Conservation (phyloP, 2,329 filamentous ascomycete species). For the Colletotrichum sp. region DNA sequence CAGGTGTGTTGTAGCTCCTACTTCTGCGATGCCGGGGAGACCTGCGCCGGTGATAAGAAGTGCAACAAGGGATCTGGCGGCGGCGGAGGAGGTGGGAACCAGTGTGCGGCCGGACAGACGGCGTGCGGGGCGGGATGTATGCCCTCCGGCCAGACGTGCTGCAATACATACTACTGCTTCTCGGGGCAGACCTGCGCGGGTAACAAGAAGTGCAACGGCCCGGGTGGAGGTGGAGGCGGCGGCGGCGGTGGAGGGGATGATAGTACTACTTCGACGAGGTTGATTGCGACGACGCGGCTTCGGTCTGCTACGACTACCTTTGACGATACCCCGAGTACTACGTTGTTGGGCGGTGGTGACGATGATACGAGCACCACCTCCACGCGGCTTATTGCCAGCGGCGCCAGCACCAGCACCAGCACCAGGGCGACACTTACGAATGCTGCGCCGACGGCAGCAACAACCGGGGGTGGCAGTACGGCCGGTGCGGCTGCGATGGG, state of each 20-base stretch:
- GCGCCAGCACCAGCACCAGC: background rate
- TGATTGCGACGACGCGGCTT: background rate
- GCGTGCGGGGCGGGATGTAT: conserved; percentile 31
- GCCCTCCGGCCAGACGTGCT: conserved; percentile 32
- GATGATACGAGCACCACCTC: background rate
- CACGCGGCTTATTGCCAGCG: background rate
- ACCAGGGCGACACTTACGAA: background rate
- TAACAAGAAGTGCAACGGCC: background rate
- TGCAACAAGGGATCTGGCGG: background rate
- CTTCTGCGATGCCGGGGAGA: conserved; percentile 24
- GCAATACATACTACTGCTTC: conserved; percentile 24
- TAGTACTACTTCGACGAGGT: background rate
- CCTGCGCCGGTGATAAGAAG: background rate
- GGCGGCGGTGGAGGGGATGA: background rate
- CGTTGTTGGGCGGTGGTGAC: background rate
- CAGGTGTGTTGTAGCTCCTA: conserved; percentile 28
- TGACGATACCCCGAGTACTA: background rate
- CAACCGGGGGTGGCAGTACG: background rate
- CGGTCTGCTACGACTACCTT: background rate
- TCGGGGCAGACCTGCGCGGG: conserved; percentile 16
- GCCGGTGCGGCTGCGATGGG: background rate
- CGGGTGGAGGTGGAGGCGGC: background rate
- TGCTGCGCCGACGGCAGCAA: background rate
- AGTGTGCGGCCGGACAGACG: conserved; percentile 14
- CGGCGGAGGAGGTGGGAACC: background rate